Percentiles rank a stretch among this genome's conserved stretches.
Conservation (phyloP, 2,329 filamentous ascomycete species). For the Alternaria atra region DNA sequence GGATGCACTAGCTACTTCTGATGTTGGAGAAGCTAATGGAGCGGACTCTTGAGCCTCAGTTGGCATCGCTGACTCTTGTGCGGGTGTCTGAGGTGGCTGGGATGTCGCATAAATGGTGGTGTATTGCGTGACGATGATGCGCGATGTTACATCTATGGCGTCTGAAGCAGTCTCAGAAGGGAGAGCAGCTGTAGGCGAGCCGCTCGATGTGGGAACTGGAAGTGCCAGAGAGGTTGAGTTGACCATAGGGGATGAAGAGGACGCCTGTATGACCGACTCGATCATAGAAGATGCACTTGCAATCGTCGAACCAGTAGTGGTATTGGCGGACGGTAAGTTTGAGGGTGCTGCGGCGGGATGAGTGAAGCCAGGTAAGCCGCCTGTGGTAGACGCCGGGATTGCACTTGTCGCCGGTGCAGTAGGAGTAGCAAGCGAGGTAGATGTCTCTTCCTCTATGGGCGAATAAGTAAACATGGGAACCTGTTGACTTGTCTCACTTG, state of each 20-base stretch:
- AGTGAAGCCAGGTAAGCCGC: conserved; percentile 33
- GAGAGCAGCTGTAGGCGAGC: neutral
- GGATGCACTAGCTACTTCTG: neutral
- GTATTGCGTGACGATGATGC: conserved; percentile 37
- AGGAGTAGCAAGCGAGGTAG: conserved; percentile 12
- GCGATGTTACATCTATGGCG: conserved; percentile 20
- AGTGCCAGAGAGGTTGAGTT: conserved; percentile 14
- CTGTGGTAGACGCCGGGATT: conserved; percentile 19
- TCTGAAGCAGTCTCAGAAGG: conserved; percentile 6
- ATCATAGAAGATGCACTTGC: conserved; percentile 8
- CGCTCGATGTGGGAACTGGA: neutral
- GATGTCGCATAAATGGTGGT: conserved; percentile 37
- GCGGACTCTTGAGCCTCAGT: conserved; percentile 13
- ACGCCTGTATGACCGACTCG: conserved; percentile 2
- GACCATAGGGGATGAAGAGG: conserved; percentile 1
- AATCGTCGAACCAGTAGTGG: neutral
- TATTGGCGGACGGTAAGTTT: conserved; percentile 6
- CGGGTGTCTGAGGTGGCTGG: conserved; percentile 4
- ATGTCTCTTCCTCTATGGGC: conserved; percentile 28
- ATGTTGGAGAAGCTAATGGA: neutral
- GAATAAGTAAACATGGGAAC: conserved; percentile 38
- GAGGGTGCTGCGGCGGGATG: conserved; percentile 21
- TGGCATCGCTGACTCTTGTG: conserved; percentile 10
- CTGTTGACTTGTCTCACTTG: conserved; percentile 23
- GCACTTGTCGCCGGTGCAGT: conserved; percentile 18